Conservation (phyloP, 768 basidiomycete species). For the Calocera viscosa region DNA sequence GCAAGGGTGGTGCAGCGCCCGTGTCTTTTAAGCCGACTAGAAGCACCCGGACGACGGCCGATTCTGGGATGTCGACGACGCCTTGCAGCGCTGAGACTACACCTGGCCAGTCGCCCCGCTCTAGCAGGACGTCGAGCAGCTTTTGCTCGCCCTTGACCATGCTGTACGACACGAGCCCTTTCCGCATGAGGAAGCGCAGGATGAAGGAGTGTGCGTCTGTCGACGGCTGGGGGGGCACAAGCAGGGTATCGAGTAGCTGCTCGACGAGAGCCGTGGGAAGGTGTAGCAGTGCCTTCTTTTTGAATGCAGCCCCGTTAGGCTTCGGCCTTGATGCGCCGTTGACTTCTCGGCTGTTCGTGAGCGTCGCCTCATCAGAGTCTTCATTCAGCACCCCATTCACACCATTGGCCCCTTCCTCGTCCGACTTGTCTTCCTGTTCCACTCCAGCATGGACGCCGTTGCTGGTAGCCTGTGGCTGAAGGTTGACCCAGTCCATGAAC, state of each 20-base stretch:
- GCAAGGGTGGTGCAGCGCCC: conserved; percentile 20
- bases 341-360: neutral
- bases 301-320: neutral
- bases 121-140: conserved; percentile 41
- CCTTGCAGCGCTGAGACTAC: conserved; percentile 34
- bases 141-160: conserved; percentile 45
- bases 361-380: conserved; percentile 6
- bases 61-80: conserved; percentile 54
- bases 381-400: neutral
- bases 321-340: neutral
- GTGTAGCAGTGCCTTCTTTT: neutral
- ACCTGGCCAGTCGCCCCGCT: conserved; percentile 57
- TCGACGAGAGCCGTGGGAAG: conserved; percentile 7
- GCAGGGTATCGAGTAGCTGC: neutral
- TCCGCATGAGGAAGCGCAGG: conserved; percentile 45
- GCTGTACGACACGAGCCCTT: conserved; percentile 40
- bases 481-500: conserved; percentile 48
- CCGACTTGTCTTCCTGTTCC: neutral
- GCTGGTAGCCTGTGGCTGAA: neutral
- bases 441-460: neutral
- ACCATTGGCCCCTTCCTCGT: neutral
- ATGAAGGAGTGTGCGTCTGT: conserved; percentile 22
- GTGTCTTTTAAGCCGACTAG: conserved; percentile 27
- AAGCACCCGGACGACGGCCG: conserved; percentile 46
- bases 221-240: conserved; percentile 11